phyloP scores from a whole-genome alignment of 768 basidiomycete species.

The Lepiota venenata region DNA sequence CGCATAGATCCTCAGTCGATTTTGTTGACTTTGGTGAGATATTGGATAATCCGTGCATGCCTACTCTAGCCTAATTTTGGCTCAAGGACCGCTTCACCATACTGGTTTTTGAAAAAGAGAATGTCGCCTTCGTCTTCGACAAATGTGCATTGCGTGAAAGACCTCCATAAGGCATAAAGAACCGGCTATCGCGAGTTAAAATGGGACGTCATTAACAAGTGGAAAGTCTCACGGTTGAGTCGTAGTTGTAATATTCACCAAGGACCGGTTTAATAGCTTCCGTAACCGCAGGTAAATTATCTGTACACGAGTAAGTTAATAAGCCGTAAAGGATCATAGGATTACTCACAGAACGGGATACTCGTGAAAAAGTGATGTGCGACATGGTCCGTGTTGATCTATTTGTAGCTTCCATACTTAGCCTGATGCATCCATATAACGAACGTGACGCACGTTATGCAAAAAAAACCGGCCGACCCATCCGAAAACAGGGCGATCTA shows the following conservation, averaged over 20 bases:
- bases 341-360: slow-evolving; percentile 54
- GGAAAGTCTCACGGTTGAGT: slow-evolving; percentile 43
- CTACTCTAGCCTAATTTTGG: not conserved
- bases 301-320: slow-evolving; percentile 21
- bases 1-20: too few species aligned
- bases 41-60: too few species aligned
- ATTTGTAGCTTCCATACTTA: not conserved
- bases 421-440: not conserved
- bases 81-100: slow-evolving; percentile 35
- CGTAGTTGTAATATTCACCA: slow-evolving; percentile 54
- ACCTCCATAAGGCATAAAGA: slow-evolving; percentile 49
- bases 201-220: not conserved
- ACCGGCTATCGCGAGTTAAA: slow-evolving; percentile 24
- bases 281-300: slow-evolving; percentile 47
- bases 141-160: slow-evolving; percentile 57
- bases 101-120: slow-evolving; percentile 51
- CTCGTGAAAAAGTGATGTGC: slow-evolving; percentile 59
- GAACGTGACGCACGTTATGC: slow-evolving; percentile 39
- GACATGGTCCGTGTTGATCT: slow-evolving; percentile 49
- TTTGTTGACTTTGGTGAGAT: too few species aligned
- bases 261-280: slow-evolving; percentile 45
- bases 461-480: slow-evolving; percentile 57
- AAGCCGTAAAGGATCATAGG: not conserved
- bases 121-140: slow-evolving; percentile 54
- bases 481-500: slow-evolving; percentile 57